Base-by-base conservation (phyloP, 345 rosid species). In the Acer yangbiense region DNA sequence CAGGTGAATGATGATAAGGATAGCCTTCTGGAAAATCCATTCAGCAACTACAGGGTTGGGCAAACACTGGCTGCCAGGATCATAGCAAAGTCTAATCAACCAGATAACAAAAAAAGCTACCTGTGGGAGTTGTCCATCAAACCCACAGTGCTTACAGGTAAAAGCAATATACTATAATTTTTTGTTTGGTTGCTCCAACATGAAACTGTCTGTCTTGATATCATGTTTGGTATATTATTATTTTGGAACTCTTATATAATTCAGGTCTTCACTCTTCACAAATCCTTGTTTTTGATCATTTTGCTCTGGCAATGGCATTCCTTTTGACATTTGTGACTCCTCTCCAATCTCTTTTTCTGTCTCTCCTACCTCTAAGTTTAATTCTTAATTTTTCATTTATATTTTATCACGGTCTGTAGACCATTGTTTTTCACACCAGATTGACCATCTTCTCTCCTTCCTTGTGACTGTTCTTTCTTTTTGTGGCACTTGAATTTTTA, bases 71-170 rank as follows among this genome's bases (percentile, higher is more conserved):
- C 90, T 70, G 97, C 98, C 44, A 86, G 91, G 84, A 87, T 96
- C 78, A 68, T 96, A 69, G 91, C 87, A 41, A 89, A 88, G 87
- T 78, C 90, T 62, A 63, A 78, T 63, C 87, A 80, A 82, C 79
- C 88, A 66, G 87, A 84, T 78, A 84, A 54, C 55, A 85, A 86
- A 82, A 89, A 82, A 81, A 84, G 83, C 79, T 71, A 78, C 75
- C 88, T 79, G 20, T 94, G 99, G 98, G 98, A 96, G 87, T 87
- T 96, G 66, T 91, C 98, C 74, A 77, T 88, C 77, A 96, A 91
- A 88, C 91, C 96, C 48, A 46, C 86, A 74, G 61, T 75, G 46
- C 88, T 96, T 74, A 57, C 84, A 81, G 98, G 99, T 96, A 85
- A 79, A 76, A 69, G 7, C 48, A 29, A 20, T 65, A 17, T 54